A percentile compares a stretch with the other conserved stretches of the same genome.
phyloP scores from a whole-genome alignment of 805 yeast species.

The Priceomyces carsonii region DNA sequence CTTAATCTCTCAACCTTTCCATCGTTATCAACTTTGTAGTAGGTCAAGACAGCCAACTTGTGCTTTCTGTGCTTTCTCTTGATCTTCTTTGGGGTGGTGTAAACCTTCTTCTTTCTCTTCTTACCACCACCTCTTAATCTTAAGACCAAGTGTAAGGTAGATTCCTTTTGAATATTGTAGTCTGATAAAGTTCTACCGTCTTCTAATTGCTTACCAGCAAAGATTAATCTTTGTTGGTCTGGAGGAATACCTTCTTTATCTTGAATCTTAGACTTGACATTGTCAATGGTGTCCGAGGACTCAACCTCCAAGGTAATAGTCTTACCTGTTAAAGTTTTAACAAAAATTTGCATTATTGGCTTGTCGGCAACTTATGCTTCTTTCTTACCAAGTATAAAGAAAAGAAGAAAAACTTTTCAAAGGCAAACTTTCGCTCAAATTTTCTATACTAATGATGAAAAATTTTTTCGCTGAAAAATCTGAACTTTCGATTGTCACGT shows the following conservation, averaged over 20 bases:
- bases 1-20: conserved; percentile 98
- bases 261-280: conserved; percentile 97
- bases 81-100: conserved; percentile 99
- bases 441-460: not conserved
- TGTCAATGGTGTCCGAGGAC: conserved; percentile 98
- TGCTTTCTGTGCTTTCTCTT: conserved; percentile 99
- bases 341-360: conserved; percentile 86
- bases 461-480: no score
- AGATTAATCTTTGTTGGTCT: conserved; percentile 98
- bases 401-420: conserved; percentile 12
- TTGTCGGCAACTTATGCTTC: conserved; percentile 47
- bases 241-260: conserved; percentile 99
- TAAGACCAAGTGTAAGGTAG: conserved; percentile 92
- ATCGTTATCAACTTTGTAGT: conserved; percentile 98
- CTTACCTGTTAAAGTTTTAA: conserved; percentile 99
- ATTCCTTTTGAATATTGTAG: conserved; percentile 99
- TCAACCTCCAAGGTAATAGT: conserved; percentile 98
- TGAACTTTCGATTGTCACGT: no score
- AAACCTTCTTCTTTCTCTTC: conserved; percentile 99
- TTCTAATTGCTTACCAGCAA: conserved; percentile 99
- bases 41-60: conserved; percentile 98
- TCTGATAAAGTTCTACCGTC: conserved; percentile 98
- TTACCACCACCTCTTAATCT: conserved; percentile 98
- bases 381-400: conserved; percentile 40
- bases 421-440: not conserved